These are phyloP conservation scores for Nepenthes mirabilis DNA, from an alignment of 148 eudicot species.

Conservation along the genomic window DNA sequence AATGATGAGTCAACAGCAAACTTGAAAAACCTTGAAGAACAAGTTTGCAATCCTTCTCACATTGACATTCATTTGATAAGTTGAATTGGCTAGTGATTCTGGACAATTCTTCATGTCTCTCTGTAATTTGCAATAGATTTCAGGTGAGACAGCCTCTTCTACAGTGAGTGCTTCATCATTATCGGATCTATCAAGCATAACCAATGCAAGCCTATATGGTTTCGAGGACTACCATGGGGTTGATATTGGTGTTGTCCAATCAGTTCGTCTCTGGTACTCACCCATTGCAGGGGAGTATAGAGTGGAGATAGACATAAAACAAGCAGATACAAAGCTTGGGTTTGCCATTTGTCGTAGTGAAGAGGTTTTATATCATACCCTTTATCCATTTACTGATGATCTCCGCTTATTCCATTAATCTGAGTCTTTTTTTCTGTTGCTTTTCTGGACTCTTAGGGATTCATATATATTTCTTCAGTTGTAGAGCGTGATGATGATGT, in stretches of 20 bases:
- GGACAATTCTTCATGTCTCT: neutral
- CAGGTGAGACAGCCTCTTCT: constrained; percentile 75
- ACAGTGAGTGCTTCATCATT: constrained; percentile 60
- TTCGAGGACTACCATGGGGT: constrained; percentile 93
- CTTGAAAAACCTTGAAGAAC: too few species aligned
- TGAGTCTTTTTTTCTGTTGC: neutral
- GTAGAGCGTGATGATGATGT: constrained; percentile 33
- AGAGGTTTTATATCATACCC: constrained; percentile 30
- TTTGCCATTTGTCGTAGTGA: constrained; percentile 72
- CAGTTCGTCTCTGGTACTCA: constrained; percentile 84
- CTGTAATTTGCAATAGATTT: constrained; percentile 29
- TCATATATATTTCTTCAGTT: constrained; percentile 67
- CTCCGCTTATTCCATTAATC: neutral
- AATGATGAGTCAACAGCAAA: too few species aligned
- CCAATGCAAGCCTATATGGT: constrained; percentile 72
- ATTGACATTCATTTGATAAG: neutral
- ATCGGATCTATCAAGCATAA: constrained; percentile 60
- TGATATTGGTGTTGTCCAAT: constrained; percentile 80
- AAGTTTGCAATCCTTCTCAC: too few species aligned
- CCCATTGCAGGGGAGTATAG: constrained; percentile 61
- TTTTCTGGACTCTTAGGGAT: constrained; percentile 35
- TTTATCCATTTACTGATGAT: neutral
- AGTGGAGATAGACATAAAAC: constrained; percentile 45
- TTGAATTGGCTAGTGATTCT: neutral
- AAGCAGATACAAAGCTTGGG: constrained; percentile 58